phyloP scores from a whole-genome alignment of 1,284 basidiomycete genomes.

The Ceratorhiza oryzae-sativae region DNA sequence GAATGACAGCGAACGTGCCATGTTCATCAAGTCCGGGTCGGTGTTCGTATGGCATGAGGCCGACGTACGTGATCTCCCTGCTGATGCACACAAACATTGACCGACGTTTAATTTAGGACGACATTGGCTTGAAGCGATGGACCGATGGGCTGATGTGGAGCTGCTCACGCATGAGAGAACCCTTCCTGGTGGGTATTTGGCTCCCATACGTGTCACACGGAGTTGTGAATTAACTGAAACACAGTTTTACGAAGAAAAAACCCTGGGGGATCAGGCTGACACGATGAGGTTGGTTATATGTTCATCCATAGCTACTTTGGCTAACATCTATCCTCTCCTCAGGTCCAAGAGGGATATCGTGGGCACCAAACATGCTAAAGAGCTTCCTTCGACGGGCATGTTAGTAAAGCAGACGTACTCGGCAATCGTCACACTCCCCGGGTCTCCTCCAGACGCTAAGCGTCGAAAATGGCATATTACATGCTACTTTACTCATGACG shows the following conservation, averaged over 20 bases:
- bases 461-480: slow-evolving; percentile 69
- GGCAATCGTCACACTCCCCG: slow-evolving; percentile 61
- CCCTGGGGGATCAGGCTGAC: slow-evolving; percentile 36
- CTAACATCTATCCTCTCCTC: slow-evolving; percentile 4
- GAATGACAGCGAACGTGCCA: slow-evolving; percentile 55
- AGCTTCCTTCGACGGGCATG: slow-evolving; percentile 29
- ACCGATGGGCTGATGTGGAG: slow-evolving; percentile 73
- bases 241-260: slow-evolving; percentile 59
- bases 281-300: slow-evolving; percentile 36
- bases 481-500: slow-evolving; percentile 66
- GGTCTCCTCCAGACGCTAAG: slow-evolving; percentile 50
- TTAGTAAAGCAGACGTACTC: slow-evolving; percentile 71
- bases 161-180: slow-evolving; percentile 50
- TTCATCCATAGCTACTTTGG: neutral
- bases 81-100: slow-evolving; percentile 4
- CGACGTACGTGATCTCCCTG: slow-evolving; percentile 51
- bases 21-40: slow-evolving; percentile 64
- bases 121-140: slow-evolving; percentile 62
- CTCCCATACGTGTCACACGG: neutral
- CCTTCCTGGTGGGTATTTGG: slow-evolving; percentile 55
- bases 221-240: neutral
- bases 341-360: slow-evolving; percentile 30
- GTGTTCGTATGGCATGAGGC: slow-evolving; percentile 73
- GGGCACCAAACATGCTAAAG: slow-evolving; percentile 38
- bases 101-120: slow-evolving; percentile 19